Conservation (phyloP, 1,139 yeast species). For the Trichomonascaceae sp. region DNA sequence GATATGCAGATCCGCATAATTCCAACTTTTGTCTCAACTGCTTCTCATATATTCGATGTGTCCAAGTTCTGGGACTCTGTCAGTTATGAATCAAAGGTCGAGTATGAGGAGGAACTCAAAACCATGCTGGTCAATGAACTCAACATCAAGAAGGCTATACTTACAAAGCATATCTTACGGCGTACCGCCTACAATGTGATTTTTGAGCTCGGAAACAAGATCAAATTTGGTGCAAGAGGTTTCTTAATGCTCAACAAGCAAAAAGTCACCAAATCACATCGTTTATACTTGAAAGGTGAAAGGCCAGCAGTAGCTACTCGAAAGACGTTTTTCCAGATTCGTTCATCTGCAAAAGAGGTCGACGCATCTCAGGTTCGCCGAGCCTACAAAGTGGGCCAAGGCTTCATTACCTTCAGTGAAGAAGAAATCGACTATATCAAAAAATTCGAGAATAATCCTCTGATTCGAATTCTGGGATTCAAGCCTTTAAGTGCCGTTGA, state of each 20-base stretch:
- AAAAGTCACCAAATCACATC: conserved; percentile 39
- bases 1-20: conserved; percentile 40
- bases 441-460: conserved; percentile 35
- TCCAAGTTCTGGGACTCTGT: conserved; percentile 50
- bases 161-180: conserved; percentile 51
- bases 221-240: conserved; percentile 66
- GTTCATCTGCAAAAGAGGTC: conserved; percentile 41
- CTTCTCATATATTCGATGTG: conserved; percentile 42
- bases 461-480: conserved; percentile 62
- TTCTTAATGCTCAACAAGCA: conserved; percentile 58
- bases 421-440: conserved; percentile 34
- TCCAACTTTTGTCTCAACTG: conserved; percentile 56
- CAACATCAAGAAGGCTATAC: conserved; percentile 36
- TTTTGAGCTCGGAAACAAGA: conserved; percentile 43
- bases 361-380: conserved; percentile 34
- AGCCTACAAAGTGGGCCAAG: conserved; percentile 43
- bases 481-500: conserved; percentile 34
- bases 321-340: conserved; percentile 37
- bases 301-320: conserved; percentile 48
- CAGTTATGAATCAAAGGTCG: conserved; percentile 11
- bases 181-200: conserved; percentile 60
- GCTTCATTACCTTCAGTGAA: conserved; percentile 26
- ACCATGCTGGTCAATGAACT: conserved; percentile 43
- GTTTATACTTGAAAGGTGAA: conserved; percentile 50
- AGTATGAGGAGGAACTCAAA: conserved; percentile 11